Evolutionary conservation across 192 early-diverging fungal genomes (phyloP), one percentile per base, ranked within the genome.

Genomic region (Coemansia sp.): DNA sequence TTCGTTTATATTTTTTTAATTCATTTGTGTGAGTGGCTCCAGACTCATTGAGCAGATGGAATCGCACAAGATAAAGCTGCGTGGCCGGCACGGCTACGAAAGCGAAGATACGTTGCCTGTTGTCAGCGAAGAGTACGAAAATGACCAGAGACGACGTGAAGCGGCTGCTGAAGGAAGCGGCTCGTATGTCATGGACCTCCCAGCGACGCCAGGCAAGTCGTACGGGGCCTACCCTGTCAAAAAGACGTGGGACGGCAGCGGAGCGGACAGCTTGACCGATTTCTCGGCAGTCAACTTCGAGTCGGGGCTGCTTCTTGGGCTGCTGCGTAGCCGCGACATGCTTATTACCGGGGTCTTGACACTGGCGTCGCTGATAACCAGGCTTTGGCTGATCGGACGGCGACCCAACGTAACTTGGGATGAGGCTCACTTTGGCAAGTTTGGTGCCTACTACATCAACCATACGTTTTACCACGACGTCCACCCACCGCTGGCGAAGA

Each of bases 401-500:
- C 83, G 87, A 14, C 64, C 85, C 35, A 77, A 79, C 62, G 88
- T 88, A 11, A 82, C 86, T 5, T 91, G 90, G 90, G 90, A 91
- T 67, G 90, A 91, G 82, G 88, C 87, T 67, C 79, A 74, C 61
- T 79, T 75, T 69, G 69, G 63, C 48, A 80, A 83, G 86, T 99
- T 96, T 79, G 96, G 89, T 33, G 91, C 91, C 11, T 85, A 91
- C 71, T 99, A 99, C 77, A 79, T 99, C 45, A 93, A 95, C 61
- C 83, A 86, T 23, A 89, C 91, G 43, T 99, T 96, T 67, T 99
- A 97, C 67, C 95, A 95, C 74, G 96, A 99, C 83, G 96, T 99
- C 4, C 96, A 97, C 79, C 96, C 96, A 36, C 96, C 96, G 10
- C 85, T 98, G 38, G 90, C 89, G 25, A 92, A 92, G 75, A 90